Conservation (phyloP, 129 eudicot species). For the Arctium lappa region DNA sequence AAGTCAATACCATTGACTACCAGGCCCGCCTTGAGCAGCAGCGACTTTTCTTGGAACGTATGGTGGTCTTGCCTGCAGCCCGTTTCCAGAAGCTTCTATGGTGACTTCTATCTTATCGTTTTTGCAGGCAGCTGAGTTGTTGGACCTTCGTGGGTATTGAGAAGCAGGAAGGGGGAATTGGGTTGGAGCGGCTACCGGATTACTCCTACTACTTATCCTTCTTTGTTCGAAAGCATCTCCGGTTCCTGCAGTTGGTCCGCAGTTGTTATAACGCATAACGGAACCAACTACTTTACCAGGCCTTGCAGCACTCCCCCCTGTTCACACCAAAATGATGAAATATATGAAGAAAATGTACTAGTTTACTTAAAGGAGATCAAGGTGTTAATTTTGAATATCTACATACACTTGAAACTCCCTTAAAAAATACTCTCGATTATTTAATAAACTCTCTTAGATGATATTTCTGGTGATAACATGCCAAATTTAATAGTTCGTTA, state of each 20-base stretch:
- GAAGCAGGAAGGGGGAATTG: constrained; percentile 68
- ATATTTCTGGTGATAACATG: too few species aligned
- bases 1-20: constrained; percentile 78
- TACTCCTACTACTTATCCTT: constrained; percentile 48
- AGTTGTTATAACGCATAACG: constrained; percentile 57
- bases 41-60: constrained; percentile 76
- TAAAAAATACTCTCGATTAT: too few species aligned
- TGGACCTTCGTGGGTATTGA: constrained; percentile 67
- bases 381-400: too few species aligned
- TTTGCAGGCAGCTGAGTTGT: constrained; percentile 50
- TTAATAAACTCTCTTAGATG: too few species aligned
- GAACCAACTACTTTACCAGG: constrained; percentile 86
- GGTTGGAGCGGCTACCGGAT: constrained; percentile 56
- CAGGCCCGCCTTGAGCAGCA: constrained; percentile 80
- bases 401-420: too few species aligned
- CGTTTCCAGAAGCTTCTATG: constrained; percentile 56
- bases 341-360: background rate
- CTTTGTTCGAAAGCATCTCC: constrained; percentile 69
- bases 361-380: background rate
- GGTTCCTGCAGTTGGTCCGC: constrained; percentile 49
- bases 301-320: constrained; percentile 81
- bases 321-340: background rate
- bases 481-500: background rate
- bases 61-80: constrained; percentile 77
- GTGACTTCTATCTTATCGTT: constrained; percentile 56